phyloP scores from a whole-genome alignment of 2,329 filamentous ascomycete genomes.

The Monosporascus sp. region DNA sequence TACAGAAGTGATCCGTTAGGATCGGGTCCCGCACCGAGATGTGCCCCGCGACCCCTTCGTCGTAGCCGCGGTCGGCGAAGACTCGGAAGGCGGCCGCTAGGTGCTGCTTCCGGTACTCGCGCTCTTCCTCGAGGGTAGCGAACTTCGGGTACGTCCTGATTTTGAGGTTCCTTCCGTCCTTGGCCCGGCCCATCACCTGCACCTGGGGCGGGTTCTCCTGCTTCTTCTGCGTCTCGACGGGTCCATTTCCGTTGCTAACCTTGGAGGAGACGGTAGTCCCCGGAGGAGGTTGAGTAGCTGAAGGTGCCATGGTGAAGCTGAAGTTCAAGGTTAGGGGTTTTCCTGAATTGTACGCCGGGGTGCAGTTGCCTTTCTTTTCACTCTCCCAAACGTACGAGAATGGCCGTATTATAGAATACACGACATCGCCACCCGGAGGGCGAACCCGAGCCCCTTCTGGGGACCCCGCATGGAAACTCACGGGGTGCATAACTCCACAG shows the following conservation, averaged over 20 bases:
- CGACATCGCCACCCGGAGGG: not conserved
- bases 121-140: slow-evolving; percentile 46
- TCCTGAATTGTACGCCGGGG: not conserved
- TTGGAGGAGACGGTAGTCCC: not conserved
- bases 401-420: not conserved
- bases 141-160: slow-evolving; percentile 34
- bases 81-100: slow-evolving; percentile 57
- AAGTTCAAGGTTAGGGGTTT: not conserved
- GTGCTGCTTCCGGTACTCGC: slow-evolving; percentile 53
- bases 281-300: not conserved
- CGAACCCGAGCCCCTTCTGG: not conserved
- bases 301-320: not conserved
- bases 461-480: not conserved
- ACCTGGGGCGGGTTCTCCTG: slow-evolving; percentile 16
- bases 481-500: not conserved
- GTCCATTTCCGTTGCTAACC: not conserved
- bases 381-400: not conserved
- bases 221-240: slow-evolving; percentile 10
- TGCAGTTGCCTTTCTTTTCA: no score
- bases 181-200: slow-evolving; percentile 22
- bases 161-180: slow-evolving; percentile 22
- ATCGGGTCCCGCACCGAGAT: slow-evolving; percentile 59
- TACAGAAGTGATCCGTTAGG: slow-evolving; percentile 55
- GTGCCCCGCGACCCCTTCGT: slow-evolving; percentile 59
- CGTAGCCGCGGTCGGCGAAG: slow-evolving; percentile 56